Evolutionary conservation across 1,284 basidiomycete species (phyloP).

Genomic region (Marasmius fiardii): DNA sequence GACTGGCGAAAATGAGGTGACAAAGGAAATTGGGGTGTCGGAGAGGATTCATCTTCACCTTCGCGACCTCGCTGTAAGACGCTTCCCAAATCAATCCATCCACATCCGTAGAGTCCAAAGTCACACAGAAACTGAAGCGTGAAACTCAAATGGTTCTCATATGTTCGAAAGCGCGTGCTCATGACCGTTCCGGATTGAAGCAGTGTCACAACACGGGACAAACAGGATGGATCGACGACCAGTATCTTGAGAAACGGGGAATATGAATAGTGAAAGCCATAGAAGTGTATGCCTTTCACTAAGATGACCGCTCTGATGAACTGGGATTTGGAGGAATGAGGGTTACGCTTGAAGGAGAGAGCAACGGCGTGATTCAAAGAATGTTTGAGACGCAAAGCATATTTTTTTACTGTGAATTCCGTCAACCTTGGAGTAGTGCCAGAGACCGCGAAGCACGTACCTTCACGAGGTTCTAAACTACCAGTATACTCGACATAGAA

Average conservation of each 20-base stretch:
- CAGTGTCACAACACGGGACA: slow-evolving; percentile 71
- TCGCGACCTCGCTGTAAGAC: slow-evolving; percentile 51
- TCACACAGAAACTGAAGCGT: slow-evolving; percentile 94
- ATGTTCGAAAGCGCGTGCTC: slow-evolving; percentile 73
- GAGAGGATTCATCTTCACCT: slow-evolving; percentile 17
- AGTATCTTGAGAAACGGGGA: slow-evolving; percentile 89
- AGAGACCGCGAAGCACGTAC: slow-evolving; percentile 23
- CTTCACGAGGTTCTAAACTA: slow-evolving; percentile 41
- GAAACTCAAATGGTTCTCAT: slow-evolving; percentile 90
- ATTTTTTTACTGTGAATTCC: slow-evolving; percentile 53
- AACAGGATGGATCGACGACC: slow-evolving; percentile 67
- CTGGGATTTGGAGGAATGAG: slow-evolving; percentile 48
- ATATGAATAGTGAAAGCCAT: slow-evolving; percentile 89
- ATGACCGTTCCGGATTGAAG: slow-evolving; percentile 81
- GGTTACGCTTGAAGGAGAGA: slow-evolving; percentile 66
- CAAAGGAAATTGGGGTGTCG: slow-evolving; percentile 28
- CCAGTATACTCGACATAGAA: slow-evolving; percentile 72
- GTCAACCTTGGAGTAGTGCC: slow-evolving; percentile 6
- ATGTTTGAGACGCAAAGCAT: slow-evolving; percentile 61
- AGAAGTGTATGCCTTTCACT: slow-evolving; percentile 95
- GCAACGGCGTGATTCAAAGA: slow-evolving; percentile 81
- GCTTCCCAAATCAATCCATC: slow-evolving; percentile 73
- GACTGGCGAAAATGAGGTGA: slow-evolving; percentile 66
- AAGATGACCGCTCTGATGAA: slow-evolving; percentile 75
- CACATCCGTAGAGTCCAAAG: slow-evolving; percentile 94